A percentile compares a stretch with the other conserved stretches of the same genome.
Evolutionary conservation across 2,329 filamentous ascomycete genomes (phyloP).

Genomic region (Emergomyces orientalis): DNA sequence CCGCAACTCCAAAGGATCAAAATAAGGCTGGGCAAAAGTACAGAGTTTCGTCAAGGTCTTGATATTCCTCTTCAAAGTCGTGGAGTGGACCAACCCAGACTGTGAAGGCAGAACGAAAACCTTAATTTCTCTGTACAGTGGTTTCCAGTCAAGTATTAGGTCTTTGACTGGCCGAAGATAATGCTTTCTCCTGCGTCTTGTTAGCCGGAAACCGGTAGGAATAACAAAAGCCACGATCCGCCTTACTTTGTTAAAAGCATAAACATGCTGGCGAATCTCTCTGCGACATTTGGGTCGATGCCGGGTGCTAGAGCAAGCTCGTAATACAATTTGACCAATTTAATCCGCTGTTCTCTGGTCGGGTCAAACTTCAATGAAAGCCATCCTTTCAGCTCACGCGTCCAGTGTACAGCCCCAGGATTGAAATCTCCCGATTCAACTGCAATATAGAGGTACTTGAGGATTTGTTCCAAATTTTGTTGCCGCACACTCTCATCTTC

Average conservation of each 20-base stretch:
- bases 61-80: conserved; percentile 55
- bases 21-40: conserved; percentile 82
- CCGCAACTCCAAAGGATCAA: conserved; percentile 77
- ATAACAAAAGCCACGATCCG: conserved; percentile 13
- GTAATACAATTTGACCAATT: conserved; percentile 85
- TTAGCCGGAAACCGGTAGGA: conserved; percentile 20
- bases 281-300: conserved; percentile 68
- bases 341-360: conserved; percentile 70
- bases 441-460: conserved; percentile 88
- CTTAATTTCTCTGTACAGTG: conserved; percentile 87
- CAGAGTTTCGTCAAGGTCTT: conserved; percentile 78
- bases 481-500: conserved; percentile 73
- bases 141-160: conserved; percentile 84
- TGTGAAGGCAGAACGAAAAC: conserved; percentile 80
- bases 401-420: conserved; percentile 92
- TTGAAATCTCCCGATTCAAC: conserved; percentile 89
- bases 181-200: conserved; percentile 66
- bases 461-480: conserved; percentile 70
- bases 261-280: conserved; percentile 95
- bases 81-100: conserved; percentile 53
- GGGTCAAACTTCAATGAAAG: conserved; percentile 96
- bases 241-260: conserved; percentile 84
- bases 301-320: conserved; percentile 86
- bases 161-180: conserved; percentile 88
- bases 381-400: conserved; percentile 90